Evolutionary conservation across 1,284 basidiomycete species (phyloP).

Genomic region (Ustilago shanxiensis): DNA sequence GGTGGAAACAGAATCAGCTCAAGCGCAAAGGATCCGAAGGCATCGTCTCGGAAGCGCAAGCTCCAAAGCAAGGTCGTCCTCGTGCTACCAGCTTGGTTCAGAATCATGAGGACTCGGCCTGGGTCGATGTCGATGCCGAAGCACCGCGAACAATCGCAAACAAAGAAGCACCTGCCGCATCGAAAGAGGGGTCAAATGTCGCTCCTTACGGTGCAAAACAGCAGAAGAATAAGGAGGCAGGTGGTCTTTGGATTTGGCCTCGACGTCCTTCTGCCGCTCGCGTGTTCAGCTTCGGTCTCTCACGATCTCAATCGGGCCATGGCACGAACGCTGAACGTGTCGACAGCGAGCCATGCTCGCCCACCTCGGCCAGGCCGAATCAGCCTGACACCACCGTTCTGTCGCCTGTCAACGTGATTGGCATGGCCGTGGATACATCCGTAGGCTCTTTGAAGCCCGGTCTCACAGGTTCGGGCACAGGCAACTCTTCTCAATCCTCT

Average conservation of each 20-base stretch:
- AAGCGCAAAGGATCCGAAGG: slow-evolving; percentile 26
- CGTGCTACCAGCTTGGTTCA: background rate
- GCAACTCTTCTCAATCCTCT: slow-evolving; percentile 21
- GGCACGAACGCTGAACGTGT: background rate
- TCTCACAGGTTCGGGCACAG: background rate
- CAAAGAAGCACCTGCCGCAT: too few relatives aligned
- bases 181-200: background rate
- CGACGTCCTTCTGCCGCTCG: slow-evolving; percentile 13
- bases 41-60: slow-evolving; percentile 12
- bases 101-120: slow-evolving; percentile 4
- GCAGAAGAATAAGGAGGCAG: slow-evolving; percentile 8
- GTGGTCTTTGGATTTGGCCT: slow-evolving; percentile 31
- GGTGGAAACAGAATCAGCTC: slow-evolving; percentile 28
- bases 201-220: background rate
- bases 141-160: background rate
- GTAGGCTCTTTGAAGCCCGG: background rate
- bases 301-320: slow-evolving; percentile 6
- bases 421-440: slow-evolving; percentile 11
- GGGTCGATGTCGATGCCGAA: slow-evolving; percentile 10
- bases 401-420: slow-evolving; percentile 14
- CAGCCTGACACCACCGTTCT: background rate
- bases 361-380: background rate
- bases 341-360: background rate
- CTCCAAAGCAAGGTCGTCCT: slow-evolving; percentile 14
- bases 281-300: slow-evolving; percentile 12